A percentile compares a stretch with the other conserved stretches of the same genome.
These are phyloP conservation scores for Mortierella sp. DNA, from an alignment of 371 early-diverging fungal genomes.

Conservation along the genomic window DNA sequence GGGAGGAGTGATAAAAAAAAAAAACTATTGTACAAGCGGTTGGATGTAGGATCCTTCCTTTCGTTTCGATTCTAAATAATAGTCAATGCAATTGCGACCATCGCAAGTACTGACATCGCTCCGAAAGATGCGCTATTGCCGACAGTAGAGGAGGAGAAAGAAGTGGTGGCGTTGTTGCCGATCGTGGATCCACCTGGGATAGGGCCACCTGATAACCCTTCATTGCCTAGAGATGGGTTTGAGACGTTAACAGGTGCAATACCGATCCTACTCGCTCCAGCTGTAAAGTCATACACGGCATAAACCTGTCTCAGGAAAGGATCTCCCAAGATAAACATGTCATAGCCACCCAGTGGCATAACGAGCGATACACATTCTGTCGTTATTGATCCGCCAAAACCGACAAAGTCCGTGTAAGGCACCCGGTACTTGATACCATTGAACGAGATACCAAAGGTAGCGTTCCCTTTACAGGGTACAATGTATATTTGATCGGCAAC, in stretches of 20 bases:
- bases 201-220: conserved; percentile 48
- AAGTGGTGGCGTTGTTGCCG: neutral
- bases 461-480: conserved; percentile 47
- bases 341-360: conserved; percentile 48
- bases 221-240: conserved; percentile 25
- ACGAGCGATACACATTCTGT: conserved; percentile 41
- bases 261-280: conserved; percentile 47
- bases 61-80: neutral
- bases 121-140: neutral
- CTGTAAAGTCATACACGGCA: conserved; percentile 50
- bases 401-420: conserved; percentile 46
- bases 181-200: conserved; percentile 33
- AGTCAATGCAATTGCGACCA: neutral
- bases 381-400: neutral
- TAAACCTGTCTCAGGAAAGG: conserved; percentile 53
- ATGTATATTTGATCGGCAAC: conserved; percentile 21
- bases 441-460: conserved; percentile 42
- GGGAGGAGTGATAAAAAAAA: no score
- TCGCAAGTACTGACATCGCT: neutral
- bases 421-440: conserved; percentile 40
- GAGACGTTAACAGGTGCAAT: conserved; percentile 39
- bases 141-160: neutral
- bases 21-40: neutral
- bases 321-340: conserved; percentile 53
- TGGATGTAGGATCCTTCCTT: conserved; percentile 8